Conservation (phyloP, 1,139 yeast genomes). For the Magnusiomyces tetraspermus region DNA sequence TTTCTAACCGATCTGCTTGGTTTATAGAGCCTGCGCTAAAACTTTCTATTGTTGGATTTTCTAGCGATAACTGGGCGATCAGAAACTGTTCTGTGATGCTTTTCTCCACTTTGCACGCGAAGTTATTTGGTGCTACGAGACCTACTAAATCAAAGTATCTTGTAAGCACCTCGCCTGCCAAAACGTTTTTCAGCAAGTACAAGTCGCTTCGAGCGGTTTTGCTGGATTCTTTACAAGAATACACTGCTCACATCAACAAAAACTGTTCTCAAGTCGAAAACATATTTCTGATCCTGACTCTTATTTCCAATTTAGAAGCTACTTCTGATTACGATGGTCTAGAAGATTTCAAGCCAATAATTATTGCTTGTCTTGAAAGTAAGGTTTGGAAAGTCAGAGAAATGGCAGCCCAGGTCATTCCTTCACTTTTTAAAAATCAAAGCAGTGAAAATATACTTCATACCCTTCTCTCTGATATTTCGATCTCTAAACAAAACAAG, state of each 20-base stretch:
- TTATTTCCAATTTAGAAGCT: slow-evolving; percentile 58
- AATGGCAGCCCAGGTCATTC: slow-evolving; percentile 65
- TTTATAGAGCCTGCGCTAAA: slow-evolving; percentile 51
- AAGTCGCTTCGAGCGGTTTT: slow-evolving; percentile 44
- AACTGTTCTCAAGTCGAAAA: slow-evolving; percentile 37
- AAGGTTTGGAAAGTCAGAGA: slow-evolving; percentile 77
- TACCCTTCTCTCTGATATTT: slow-evolving; percentile 16
- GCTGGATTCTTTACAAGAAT: slow-evolving; percentile 36
- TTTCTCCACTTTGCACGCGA: slow-evolving; percentile 70
- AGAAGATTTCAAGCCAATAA: slow-evolving; percentile 40
- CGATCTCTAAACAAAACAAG: slow-evolving; percentile 35
- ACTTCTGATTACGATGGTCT: slow-evolving; percentile 46
- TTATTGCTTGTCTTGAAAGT: slow-evolving; percentile 42
- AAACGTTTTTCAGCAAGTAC: slow-evolving; percentile 59
- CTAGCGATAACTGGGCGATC: slow-evolving; percentile 68
- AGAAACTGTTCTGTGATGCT: slow-evolving; percentile 91
- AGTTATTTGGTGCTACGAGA: slow-evolving; percentile 60
- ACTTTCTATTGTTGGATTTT: slow-evolving; percentile 53
- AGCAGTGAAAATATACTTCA: slow-evolving; percentile 23
- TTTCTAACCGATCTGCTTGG: slow-evolving; percentile 44
- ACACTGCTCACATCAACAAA: slow-evolving; percentile 28
- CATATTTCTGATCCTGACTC: slow-evolving; percentile 64
- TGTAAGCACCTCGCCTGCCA: slow-evolving; percentile 43
- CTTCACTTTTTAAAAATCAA: slow-evolving; percentile 38
- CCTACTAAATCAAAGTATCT: slow-evolving; percentile 23